These are phyloP conservation scores for Coniella vitis DNA, from an alignment of 2,329 filamentous ascomycete species.

Conservation along the genomic window DNA sequence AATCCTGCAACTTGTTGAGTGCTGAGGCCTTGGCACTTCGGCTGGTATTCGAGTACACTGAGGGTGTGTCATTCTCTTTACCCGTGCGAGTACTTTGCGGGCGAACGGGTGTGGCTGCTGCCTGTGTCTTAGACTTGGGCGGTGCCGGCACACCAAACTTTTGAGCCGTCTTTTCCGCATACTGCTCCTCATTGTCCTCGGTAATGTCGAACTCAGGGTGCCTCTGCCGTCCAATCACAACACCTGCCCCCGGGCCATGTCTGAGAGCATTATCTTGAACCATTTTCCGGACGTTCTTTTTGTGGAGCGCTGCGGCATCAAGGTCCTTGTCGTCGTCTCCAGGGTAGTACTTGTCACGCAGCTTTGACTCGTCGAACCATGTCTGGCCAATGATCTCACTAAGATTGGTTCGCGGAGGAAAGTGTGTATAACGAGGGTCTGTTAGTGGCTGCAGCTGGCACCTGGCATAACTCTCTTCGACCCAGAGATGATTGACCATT, in stretches of 20 bases:
- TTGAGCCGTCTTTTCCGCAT: constrained; percentile 26
- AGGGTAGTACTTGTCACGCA: constrained; percentile 62
- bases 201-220: constrained; percentile 36
- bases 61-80: constrained; percentile 82
- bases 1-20: constrained; percentile 64
- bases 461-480: constrained; percentile 93
- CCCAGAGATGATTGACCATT: constrained; percentile 91
- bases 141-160: constrained; percentile 27
- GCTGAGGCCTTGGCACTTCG: constrained; percentile 87
- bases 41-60: constrained; percentile 58
- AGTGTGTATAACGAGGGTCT: constrained; percentile 72
- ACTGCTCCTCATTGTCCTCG: constrained; percentile 34
- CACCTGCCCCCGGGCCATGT: constrained; percentile 40
- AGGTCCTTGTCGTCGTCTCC: constrained; percentile 45
- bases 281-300: constrained; percentile 42
- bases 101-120: constrained; percentile 33
- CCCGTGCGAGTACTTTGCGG: constrained; percentile 46
- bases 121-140: constrained; percentile 13
- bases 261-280: constrained; percentile 45
- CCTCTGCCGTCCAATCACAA: constrained; percentile 35
- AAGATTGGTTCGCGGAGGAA: constrained; percentile 82
- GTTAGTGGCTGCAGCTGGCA: constrained; percentile 70
- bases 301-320: constrained; percentile 37
- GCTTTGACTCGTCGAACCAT: constrained; percentile 57
- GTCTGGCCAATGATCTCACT: constrained; percentile 91